phyloP scores from a whole-genome alignment of 2,329 filamentous ascomycete species.

The Sporothrix luriei region DNA sequence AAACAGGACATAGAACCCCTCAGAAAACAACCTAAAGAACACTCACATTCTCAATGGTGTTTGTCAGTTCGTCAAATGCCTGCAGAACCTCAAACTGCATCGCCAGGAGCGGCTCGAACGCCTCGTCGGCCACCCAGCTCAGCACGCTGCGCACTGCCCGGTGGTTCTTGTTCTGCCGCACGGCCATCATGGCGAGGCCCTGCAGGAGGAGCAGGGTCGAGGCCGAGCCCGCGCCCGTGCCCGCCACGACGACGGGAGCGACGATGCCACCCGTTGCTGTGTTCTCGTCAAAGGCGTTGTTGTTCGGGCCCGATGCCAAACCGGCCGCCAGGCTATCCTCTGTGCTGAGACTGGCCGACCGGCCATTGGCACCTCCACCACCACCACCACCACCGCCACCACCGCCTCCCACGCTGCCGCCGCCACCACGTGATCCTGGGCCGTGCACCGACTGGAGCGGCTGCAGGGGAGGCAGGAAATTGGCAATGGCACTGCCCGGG shows the following conservation, averaged over 20 bases:
- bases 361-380: constrained; percentile 3
- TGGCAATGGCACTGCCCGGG: constrained; percentile 66
- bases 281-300: constrained; percentile 39
- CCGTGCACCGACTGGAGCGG: constrained; percentile 42
- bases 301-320: not conserved
- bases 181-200: constrained; percentile 76
- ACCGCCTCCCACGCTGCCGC: not conserved
- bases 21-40: not conserved
- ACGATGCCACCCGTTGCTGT: constrained; percentile 72
- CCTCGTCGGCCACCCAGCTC: constrained; percentile 77
- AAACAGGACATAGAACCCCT: not conserved
- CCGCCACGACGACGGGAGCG: constrained; percentile 73
- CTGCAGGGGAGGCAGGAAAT: constrained; percentile 69
- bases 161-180: constrained; percentile 79
- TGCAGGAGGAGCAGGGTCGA: constrained; percentile 61
- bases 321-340: constrained; percentile 20
- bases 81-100: constrained; percentile 82
- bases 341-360: constrained; percentile 26
- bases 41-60: constrained; percentile 59
- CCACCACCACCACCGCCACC: not conserved
- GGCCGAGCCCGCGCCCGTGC: constrained; percentile 67
- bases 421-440: constrained; percentile 41
- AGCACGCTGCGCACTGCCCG: constrained; percentile 72
- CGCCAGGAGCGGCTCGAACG: constrained; percentile 70
- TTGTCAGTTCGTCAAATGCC: constrained; percentile 78